Conservation (phyloP, 306 rosid species). For the Boehmeria nivea region DNA sequence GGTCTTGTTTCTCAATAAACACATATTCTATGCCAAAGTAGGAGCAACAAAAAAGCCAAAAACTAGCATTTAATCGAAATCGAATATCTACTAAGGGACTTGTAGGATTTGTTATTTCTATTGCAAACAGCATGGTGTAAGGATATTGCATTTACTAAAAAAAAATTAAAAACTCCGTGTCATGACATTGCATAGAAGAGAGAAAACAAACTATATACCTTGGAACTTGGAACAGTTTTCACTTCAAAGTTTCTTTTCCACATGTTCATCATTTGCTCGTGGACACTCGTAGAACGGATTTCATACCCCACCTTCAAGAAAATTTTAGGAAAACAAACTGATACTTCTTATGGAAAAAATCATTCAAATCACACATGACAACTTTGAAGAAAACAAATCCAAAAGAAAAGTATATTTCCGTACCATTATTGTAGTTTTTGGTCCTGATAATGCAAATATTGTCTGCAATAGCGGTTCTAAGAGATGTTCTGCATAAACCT, state of each 20-base stretch:
- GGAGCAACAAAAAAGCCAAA: too few species aligned
- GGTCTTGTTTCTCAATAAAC: too few species aligned
- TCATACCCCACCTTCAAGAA: slow-evolving; percentile 79
- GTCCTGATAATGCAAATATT: slow-evolving; percentile 75
- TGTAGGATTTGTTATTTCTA: slow-evolving; percentile 1
- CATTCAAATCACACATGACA: not conserved
- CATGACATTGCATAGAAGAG: not conserved
- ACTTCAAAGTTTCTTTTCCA: slow-evolving; percentile 70
- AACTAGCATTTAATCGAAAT: too few species aligned
- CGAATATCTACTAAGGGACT: not conserved
- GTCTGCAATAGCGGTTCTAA: slow-evolving; percentile 82
- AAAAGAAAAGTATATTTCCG: slow-evolving; percentile 3
- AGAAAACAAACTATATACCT: slow-evolving; percentile 38
- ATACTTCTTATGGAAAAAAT: not conserved
- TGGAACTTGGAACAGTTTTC: slow-evolving; percentile 68
- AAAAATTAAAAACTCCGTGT: too few species aligned
- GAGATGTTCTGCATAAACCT: slow-evolving; percentile 87
- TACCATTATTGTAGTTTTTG: slow-evolving; percentile 76
- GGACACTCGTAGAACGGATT: slow-evolving; percentile 76
- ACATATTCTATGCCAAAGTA: too few species aligned
- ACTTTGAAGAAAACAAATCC: not conserved
- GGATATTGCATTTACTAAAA: too few species aligned
- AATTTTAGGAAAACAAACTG: slow-evolving; percentile 11
- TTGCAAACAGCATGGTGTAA: too few species aligned
- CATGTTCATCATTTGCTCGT: slow-evolving; percentile 91